Evolutionary conservation across 805 yeast genomes (phyloP), one percentile per base, ranked within the genome.

Genomic region (Candida dendrica): DNA sequence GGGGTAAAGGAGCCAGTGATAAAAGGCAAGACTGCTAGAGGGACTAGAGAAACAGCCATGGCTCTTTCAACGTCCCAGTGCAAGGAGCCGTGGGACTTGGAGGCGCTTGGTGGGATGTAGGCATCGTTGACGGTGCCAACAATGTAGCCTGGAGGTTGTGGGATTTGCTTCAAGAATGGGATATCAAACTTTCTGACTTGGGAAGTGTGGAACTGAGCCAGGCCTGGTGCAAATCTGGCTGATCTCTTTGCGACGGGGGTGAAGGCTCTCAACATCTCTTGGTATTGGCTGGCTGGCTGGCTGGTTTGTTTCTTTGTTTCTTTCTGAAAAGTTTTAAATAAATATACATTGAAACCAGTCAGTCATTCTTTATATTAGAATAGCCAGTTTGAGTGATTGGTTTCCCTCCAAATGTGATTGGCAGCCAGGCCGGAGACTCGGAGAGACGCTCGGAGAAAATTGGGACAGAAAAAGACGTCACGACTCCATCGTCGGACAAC

Each of bases 111-210:
- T 14, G 77, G 67, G 29, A 68, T 65, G 55, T 73, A 84, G 14
- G 98, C 89, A 47, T 93, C 98, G 63, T 91, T 93, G 38, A 90
- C 95, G 6, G 90, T 79, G n/a, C 97, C 98, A 37, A 81, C 81
- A 43, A 91, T 81, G 60, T 84, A 73, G 32, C 97, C 98, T 36
- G 97, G 86, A 30, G 95, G 91, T 65, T 86, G 95, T 44, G 82
- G 81, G 45, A 79, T 76, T 37, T 74, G 69, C 50, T 78, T 79
- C 65, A 77, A 51, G 63, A 75, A 66, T 61, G 73, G 63, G 41
- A 70, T 69, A 20, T 69, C 68, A 41, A 68, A 55, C 52, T 58
- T 64, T 47, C 46, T 55, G 16, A 54, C 49, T n/a, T 60, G 45
- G 6, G 63, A 51, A n/a, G 58, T 52, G 48, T 52, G 56, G 19